phyloP scores from a whole-genome alignment of 805 yeast genomes.

The Suhomyces kilbournensis region DNA sequence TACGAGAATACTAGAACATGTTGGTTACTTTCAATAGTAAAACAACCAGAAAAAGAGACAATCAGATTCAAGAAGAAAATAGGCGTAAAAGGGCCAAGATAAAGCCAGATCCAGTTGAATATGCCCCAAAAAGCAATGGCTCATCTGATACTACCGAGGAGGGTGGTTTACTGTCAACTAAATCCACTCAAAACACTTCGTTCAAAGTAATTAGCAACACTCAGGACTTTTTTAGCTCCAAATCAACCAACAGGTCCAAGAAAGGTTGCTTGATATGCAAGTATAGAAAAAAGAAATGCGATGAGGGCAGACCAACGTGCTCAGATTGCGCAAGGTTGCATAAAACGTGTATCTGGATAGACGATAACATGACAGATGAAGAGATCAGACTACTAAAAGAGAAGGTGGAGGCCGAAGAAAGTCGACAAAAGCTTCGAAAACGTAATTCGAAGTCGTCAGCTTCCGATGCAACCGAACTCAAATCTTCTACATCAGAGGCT shows the following conservation, averaged over 20 bases:
- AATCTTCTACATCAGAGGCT: neutral
- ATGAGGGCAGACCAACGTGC: constrained; percentile 49
- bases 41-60: neutral
- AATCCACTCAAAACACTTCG: constrained; percentile 1
- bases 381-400: constrained; percentile 34
- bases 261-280: constrained; percentile 72
- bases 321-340: constrained; percentile 46
- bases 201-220: constrained; percentile 14
- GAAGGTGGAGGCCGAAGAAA: constrained; percentile 40
- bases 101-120: neutral
- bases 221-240: constrained; percentile 13
- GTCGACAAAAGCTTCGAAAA: constrained; percentile 39
- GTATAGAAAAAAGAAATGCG: constrained; percentile 58
- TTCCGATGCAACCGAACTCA: neutral
- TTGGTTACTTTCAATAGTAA: constrained; percentile 21
- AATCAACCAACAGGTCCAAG: constrained; percentile 41
- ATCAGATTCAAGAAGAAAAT: neutral
- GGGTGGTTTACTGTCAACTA: neutral
- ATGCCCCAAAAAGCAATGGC: neutral
- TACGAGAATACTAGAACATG: constrained; percentile 8
- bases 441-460: constrained; percentile 19
- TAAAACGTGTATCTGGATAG: constrained; percentile 49
- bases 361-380: constrained; percentile 40
- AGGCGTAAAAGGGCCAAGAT: neutral
- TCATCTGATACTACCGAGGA: neutral